Conservation (phyloP, 176 grass and related monocot species). For the Phyllostachys edulis region DNA sequence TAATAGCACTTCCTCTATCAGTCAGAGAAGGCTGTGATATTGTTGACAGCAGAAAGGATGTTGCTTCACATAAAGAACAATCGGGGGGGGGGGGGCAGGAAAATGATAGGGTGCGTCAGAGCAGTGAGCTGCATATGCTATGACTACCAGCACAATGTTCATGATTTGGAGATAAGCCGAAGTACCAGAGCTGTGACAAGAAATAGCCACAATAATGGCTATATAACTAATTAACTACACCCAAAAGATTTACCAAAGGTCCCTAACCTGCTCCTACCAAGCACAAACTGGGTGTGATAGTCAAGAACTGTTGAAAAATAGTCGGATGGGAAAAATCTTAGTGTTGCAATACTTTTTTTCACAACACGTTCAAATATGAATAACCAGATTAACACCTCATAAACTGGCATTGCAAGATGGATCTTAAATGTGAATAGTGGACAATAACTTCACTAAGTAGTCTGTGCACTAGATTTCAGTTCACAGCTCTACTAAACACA, state of each 20-base stretch:
- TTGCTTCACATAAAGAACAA: not conserved
- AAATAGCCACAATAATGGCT: not conserved
- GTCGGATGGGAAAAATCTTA: not conserved
- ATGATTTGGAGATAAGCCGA: not conserved
- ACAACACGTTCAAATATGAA: not conserved
- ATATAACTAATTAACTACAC: not conserved
- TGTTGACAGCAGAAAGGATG: not conserved
- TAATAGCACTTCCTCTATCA: not conserved
- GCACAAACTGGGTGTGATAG: not conserved
- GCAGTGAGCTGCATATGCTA: not conserved
- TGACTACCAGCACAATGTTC: not conserved
- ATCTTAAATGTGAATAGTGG: not conserved
- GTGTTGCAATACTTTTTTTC: not conserved
- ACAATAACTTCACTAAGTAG: not conserved
- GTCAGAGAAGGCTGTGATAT: not conserved
- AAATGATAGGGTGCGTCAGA: not conserved
- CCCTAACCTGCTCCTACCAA: not conserved
- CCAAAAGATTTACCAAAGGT: not conserved
- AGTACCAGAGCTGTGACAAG: not conserved
- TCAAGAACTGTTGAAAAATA: not conserved
- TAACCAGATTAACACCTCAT: not conserved
- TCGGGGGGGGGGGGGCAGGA: not conserved
- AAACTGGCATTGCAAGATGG: constrained; percentile 4
- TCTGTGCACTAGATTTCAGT: not conserved
- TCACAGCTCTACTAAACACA: not conserved